A percentile compares a stretch with the other conserved stretches of the same genome.
Evolutionary conservation across 208 protist genomes (phyloP).

Genomic region (Crithidia mellificae): DNA sequence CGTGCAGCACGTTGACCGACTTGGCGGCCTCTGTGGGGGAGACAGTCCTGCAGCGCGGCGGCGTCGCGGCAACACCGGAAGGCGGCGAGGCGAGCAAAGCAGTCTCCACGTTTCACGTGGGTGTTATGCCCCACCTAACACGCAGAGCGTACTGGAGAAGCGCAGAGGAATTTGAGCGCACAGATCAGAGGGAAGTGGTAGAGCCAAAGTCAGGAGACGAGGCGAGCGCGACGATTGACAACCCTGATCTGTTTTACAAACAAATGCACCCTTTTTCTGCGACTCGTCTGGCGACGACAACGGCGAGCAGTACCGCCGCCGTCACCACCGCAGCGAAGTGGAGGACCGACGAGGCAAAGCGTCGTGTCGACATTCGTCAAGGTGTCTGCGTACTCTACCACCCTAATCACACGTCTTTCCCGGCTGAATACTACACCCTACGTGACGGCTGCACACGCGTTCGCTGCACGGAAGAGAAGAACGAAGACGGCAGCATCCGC

Average conservation of each 20-base stretch:
- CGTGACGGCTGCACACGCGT: conserved; percentile 23
- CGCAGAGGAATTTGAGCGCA: not conserved
- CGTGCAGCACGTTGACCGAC: conserved; percentile 18
- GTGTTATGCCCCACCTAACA: conserved; percentile 22
- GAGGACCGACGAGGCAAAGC: too few species aligned
- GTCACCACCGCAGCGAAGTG: too few species aligned
- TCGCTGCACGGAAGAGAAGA: conserved; percentile 4
- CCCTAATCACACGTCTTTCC: conserved; percentile 19
- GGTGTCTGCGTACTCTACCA: conserved; percentile 36
- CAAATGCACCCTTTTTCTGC: conserved; percentile 24
- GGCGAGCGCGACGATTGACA: not conserved
- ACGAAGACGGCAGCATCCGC: not conserved
- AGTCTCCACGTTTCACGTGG: conserved; percentile 19
- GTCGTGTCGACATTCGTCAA: conserved; percentile 18
- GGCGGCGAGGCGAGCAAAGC: not conserved
- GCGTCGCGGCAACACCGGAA: not conserved
- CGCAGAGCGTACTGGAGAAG: conserved; percentile 8
- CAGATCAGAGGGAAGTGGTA: too few species aligned
- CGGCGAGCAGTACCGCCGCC: too few species aligned
- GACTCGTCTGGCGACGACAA: not conserved
- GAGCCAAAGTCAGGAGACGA: too few species aligned
- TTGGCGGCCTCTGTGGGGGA: conserved; percentile 15
- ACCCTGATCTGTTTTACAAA: conserved; percentile 11
- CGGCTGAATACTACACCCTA: conserved; percentile 30
- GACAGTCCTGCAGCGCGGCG: conserved; percentile 9